Evolutionary conservation across 192 early-diverging fungal species (phyloP), one percentile per base, ranked within the genome.

Genomic region (Coemansia sp.): DNA sequence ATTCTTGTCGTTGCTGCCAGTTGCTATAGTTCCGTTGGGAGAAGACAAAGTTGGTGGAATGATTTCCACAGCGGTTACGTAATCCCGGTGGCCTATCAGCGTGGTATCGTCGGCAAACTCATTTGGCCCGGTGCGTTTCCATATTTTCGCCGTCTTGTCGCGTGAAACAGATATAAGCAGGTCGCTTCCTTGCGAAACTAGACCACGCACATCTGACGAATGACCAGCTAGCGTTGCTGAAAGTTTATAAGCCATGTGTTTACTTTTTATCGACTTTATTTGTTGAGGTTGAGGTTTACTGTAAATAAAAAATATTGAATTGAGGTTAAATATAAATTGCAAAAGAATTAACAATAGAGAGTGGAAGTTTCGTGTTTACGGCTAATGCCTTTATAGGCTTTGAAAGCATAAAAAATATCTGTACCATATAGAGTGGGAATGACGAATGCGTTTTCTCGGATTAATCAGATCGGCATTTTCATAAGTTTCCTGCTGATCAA

Each of bases 21-120:
- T 91, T 5, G 89, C 89, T 52, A 99, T 84, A 30, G 96, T 84
- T 7, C 95, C 96, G 87, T 86, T 66, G 1, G 90, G 89, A 52
- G 84, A 76, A n/a, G 75, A 74, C 1, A 66, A 66, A 2, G 83
- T 83, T 4, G 91, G 85, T 7, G 76, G 75, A 17, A 96, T 60
- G 65, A 72, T 80, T 0, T 87, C 79, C 25, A 96, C 75, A 0
- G 90, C 79, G 73, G 92, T 93, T 42, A 98, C 94, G 80, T 85
- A 95, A 60, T 90, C 87, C 7, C 63, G 68, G 76, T 99, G 96
- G 1, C 86, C 90, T 0, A 73, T 16, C 40, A 89, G 90, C 20
- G 80, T 66, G 5, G 82, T 81, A 7, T 81, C 71, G 25, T 85
- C 84, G 0, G 61, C 36, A 68, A 89, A 94, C 5, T 36, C 68